Base-by-base conservation (phyloP, 2,329 filamentous ascomycete genomes). In the Tolypocladium tropicale region DNA sequence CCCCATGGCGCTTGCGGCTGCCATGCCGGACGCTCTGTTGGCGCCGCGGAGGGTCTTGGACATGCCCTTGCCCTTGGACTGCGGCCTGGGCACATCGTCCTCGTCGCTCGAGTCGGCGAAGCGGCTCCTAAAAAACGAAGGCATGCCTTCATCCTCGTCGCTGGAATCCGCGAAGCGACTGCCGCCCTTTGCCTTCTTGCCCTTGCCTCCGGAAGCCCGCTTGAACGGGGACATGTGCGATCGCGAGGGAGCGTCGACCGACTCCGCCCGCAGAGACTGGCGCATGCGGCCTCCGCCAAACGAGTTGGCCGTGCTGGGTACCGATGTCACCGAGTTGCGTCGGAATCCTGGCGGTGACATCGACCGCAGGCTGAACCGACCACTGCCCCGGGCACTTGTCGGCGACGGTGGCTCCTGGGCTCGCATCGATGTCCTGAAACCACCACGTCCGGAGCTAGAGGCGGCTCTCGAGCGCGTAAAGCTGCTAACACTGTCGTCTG, bases 391-490 rank as follows among this genome's bases (percentile, higher is more conserved):
- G 9, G 59, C 52, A 23, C 74, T 67, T 30, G 71, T 73, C 6
- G 64, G 59, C 3, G 60, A 51, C 12, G 58, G 56, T 23, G 61
- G 53, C 14, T 68, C 66, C 7, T 58, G 63, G 46, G 63, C 60
- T 57, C 91, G 81, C 88, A 96, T 89, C 2, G 88, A 90, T 53
- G 77, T 80, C 56, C 85, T 85, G 76, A 95, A 89, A 1, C 75
- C 79, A 1, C 75, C 79, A 54, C 83, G 80, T 0, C 77, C 77
- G 48, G 76, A 70, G 43, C 71, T 71, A 6, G 69, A 67, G 53
- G 73, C 67, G 39, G 78, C 72, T 58, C 81, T 79, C 48, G 76
- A 71, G 32, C 89, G 85, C 65, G 82, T 87, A 74, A 96, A 96
- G 67, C 90, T 95, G 71, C 89, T 95, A 49, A 89, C 85, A 64